Percentiles rank a stretch among this genome's conserved stretches.
These are phyloP conservation scores for Afroboletus lepidellus DNA, from an alignment of 1,284 basidiomycete genomes.

Conservation along the genomic window DNA sequence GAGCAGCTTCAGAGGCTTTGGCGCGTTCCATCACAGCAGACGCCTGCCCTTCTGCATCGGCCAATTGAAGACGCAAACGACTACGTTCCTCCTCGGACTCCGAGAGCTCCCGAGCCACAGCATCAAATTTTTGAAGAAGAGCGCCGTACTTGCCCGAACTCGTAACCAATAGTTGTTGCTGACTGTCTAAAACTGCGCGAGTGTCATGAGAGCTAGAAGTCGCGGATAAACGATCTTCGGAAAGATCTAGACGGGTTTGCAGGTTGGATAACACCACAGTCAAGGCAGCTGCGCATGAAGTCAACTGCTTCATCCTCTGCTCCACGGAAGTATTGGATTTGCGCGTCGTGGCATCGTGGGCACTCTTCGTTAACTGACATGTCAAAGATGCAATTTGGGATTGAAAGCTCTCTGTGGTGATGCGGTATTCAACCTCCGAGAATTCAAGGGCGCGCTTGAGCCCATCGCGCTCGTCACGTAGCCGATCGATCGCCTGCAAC, in stretches of 20 bases:
- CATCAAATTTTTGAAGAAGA: slow-evolving; percentile 22
- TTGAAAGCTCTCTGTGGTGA: slow-evolving; percentile 61
- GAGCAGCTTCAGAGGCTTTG: slow-evolving; percentile 33
- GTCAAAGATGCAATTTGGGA: slow-evolving; percentile 31
- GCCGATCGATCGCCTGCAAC: slow-evolving; percentile 59
- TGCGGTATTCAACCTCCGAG: slow-evolving; percentile 67
- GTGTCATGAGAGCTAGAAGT: slow-evolving; percentile 17
- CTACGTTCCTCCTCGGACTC: slow-evolving; percentile 19
- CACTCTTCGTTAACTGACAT: slow-evolving; percentile 17
- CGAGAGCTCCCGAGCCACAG: slow-evolving; percentile 16
- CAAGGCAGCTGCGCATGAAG: slow-evolving; percentile 32
- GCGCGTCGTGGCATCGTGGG: not conserved
- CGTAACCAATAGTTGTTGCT: slow-evolving; percentile 6
- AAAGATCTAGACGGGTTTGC: slow-evolving; percentile 30
- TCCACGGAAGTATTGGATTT: not conserved
- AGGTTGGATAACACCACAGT: slow-evolving; percentile 39
- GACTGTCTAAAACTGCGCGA: slow-evolving; percentile 16
- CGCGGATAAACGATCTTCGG: slow-evolving; percentile 16
- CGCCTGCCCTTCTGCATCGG: slow-evolving; percentile 32
- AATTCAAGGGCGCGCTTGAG: slow-evolving; percentile 70
- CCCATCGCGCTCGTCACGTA: slow-evolving; percentile 69
- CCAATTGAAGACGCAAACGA: slow-evolving; percentile 16
- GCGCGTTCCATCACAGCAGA: slow-evolving; percentile 31
- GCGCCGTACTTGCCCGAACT: slow-evolving; percentile 7
- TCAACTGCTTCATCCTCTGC: slow-evolving; percentile 33